phyloP scores from a whole-genome alignment of 2,329 filamentous ascomycete species.

The Pestalotiopsis sp. region DNA sequence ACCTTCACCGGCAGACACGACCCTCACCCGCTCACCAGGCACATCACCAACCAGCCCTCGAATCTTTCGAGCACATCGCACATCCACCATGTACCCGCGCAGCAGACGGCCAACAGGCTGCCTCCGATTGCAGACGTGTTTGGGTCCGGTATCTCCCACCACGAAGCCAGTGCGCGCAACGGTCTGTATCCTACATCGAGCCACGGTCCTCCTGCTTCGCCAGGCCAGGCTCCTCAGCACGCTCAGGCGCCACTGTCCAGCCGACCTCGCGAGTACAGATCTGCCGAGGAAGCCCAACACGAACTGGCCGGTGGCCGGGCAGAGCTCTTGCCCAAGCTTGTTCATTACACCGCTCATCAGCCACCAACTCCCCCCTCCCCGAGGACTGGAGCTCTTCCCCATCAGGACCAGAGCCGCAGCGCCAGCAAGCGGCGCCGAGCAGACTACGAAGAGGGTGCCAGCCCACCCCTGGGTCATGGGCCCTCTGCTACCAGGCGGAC shows the following conservation, averaged over 20 bases:
- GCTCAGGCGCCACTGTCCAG: slow-evolving; percentile 56
- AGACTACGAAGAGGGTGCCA: slow-evolving; percentile 93
- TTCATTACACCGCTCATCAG: slow-evolving; percentile 94
- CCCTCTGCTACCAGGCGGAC: slow-evolving; percentile 58
- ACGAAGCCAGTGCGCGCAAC: slow-evolving; percentile 51
- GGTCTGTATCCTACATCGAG: slow-evolving; percentile 63
- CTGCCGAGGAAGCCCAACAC: slow-evolving; percentile 92
- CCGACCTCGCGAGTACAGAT: slow-evolving; percentile 85
- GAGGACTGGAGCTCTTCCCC: slow-evolving; percentile 50
- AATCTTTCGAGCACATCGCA: slow-evolving; percentile 84
- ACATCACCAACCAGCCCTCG: slow-evolving; percentile 80
- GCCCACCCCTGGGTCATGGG: slow-evolving; percentile 76
- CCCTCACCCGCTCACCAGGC: slow-evolving; percentile 74
- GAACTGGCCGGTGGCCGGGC: slow-evolving; percentile 89
- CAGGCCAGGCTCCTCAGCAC: slow-evolving; percentile 65
- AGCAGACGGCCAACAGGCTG: slow-evolving; percentile 87
- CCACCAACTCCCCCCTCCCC: slow-evolving; percentile 90
- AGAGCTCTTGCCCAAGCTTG: slow-evolving; percentile 87
- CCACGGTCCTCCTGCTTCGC: slow-evolving; percentile 75
- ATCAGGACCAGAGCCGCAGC: slow-evolving; percentile 57
- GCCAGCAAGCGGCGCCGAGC: slow-evolving; percentile 76
- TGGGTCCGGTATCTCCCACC: slow-evolving; percentile 73
- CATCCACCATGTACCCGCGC: slow-evolving; percentile 86
- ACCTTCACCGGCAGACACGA: slow-evolving; percentile 92
- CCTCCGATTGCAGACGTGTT: slow-evolving; percentile 96